A percentile compares a stretch with the other conserved stretches of the same genome.
These are phyloP conservation scores for Dionaea muscipula DNA, from an alignment of 179 eudicot genomes.

Conservation along the genomic window DNA sequence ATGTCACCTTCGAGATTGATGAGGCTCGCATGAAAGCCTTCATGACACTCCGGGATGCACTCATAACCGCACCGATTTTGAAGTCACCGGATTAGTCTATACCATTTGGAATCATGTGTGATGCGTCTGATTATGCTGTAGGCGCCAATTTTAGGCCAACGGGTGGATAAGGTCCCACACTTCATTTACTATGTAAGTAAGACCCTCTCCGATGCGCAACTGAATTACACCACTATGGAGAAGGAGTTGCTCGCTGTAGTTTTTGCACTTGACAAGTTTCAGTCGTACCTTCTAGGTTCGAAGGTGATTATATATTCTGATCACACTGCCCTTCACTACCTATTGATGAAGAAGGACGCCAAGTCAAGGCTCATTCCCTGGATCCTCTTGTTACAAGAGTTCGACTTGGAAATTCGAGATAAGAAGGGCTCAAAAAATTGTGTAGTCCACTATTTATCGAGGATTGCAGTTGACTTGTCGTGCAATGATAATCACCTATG, in stretches of 20 bases:
- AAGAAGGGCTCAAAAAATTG: not conserved
- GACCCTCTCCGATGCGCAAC: not conserved
- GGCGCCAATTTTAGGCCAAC: not conserved
- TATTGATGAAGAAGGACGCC: not conserved
- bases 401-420: not conserved
- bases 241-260: not conserved
- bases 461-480: not conserved
- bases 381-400: not conserved
- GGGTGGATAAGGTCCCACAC: not conserved
- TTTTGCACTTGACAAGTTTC: not conserved
- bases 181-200: not conserved
- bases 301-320: not conserved
- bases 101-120: not conserved
- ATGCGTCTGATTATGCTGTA: not conserved
- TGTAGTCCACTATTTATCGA: not conserved
- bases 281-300: not conserved
- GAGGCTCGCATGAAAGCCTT: not conserved
- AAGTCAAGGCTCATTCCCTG: not conserved
- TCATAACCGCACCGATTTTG: not conserved
- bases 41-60: not conserved
- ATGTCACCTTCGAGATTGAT: not conserved
- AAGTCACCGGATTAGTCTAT: not conserved
- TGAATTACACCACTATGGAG: not conserved
- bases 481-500: not conserved
- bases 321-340: not conserved